phyloP scores from a whole-genome alignment of 2,329 filamentous ascomycete species.

The Fusarium sp. region DNA sequence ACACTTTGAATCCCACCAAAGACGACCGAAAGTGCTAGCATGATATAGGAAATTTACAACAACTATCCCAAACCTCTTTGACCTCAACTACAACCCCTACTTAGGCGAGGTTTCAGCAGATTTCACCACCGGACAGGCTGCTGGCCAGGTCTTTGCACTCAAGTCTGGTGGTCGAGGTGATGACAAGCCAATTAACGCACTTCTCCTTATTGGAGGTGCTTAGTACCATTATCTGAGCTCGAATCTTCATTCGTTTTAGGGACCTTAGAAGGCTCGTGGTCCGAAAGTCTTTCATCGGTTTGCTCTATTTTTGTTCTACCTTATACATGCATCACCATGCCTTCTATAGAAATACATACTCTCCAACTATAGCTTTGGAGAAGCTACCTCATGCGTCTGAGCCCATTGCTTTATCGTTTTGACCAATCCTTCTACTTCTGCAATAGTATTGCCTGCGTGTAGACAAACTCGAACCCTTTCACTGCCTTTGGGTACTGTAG shows the following conservation, averaged over 20 bases:
- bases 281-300: no score
- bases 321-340: no score
- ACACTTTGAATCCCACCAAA: no score
- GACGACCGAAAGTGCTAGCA: neutral
- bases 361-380: neutral
- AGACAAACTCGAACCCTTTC: constrained; percentile 78
- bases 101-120: constrained; percentile 17
- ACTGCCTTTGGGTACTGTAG: constrained; percentile 74
- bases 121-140: neutral
- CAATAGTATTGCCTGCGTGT: constrained; percentile 74
- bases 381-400: neutral
- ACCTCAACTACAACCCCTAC: constrained; percentile 17
- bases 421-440: constrained; percentile 70
- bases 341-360: neutral
- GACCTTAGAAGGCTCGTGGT: no score
- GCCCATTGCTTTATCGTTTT: constrained; percentile 64
- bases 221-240: neutral
- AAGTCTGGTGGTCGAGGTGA: constrained; percentile 6
- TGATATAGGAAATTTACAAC: neutral
- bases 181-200: constrained; percentile 6
- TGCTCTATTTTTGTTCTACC: no score
- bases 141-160: constrained; percentile 5
- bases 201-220: neutral
- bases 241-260: no score
- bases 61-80: neutral